Conservation (phyloP, 2,329 filamentous ascomycete genomes). For the Elsinoe batatas region DNA sequence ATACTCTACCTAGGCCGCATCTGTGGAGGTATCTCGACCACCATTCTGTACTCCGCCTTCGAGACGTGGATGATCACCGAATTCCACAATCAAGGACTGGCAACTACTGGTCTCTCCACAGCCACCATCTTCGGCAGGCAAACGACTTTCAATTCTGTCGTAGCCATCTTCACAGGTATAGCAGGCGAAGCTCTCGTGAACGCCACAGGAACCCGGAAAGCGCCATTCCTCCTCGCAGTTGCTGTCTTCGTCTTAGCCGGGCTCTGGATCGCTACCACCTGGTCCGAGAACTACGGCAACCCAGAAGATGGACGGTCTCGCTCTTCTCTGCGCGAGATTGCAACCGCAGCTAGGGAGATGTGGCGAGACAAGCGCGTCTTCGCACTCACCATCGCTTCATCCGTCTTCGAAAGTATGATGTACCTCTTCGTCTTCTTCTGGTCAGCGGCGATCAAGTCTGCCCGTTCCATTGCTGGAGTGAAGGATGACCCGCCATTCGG, state of each 20-base stretch:
- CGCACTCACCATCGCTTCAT: slow-evolving; percentile 43
- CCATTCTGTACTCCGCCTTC: slow-evolving; percentile 49
- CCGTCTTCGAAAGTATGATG: slow-evolving; percentile 52
- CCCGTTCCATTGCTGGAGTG: background rate
- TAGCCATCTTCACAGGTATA: slow-evolving; percentile 46
- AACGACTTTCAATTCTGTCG: slow-evolving; percentile 45
- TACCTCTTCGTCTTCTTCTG: slow-evolving; percentile 57
- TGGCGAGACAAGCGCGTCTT: slow-evolving; percentile 38
- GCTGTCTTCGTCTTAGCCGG: slow-evolving; percentile 37
- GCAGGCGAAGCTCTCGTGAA: slow-evolving; percentile 44
- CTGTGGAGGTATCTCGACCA: slow-evolving; percentile 47
- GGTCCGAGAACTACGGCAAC: slow-evolving; percentile 33
- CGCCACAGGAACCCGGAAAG: slow-evolving; percentile 38
- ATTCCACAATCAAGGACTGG: slow-evolving; percentile 39
- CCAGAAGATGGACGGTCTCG: background rate
- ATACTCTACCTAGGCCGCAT: slow-evolving; percentile 45
- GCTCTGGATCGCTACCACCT: slow-evolving; percentile 38
- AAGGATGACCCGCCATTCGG: slow-evolving; percentile 32
- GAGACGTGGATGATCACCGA: slow-evolving; percentile 55
- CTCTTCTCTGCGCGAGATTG: slow-evolving; percentile 8
- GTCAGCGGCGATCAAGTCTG: slow-evolving; percentile 42
- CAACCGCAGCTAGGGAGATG: background rate
- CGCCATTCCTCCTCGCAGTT: slow-evolving; percentile 43
- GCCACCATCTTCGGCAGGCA: slow-evolving; percentile 45
- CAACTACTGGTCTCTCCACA: slow-evolving; percentile 36